Evolutionary conservation across 2,329 filamentous ascomycete species (phyloP).

Genomic region (Paecilomyces variotii): DNA sequence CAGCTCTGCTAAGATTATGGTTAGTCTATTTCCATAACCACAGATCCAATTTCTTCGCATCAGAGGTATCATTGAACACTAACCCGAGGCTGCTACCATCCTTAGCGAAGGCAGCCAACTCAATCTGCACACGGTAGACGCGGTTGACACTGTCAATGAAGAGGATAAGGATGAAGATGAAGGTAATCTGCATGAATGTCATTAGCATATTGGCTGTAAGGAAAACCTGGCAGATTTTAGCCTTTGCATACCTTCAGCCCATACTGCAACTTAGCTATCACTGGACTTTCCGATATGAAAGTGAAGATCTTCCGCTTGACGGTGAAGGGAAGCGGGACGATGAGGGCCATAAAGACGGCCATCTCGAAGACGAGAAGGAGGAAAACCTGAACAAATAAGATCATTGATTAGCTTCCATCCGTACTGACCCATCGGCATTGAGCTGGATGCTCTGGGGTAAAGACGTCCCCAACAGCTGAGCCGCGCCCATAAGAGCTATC

Average conservation of each 20-base stretch:
- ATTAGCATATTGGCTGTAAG: neutral
- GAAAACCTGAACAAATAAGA: conserved; percentile 34
- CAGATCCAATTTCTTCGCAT: conserved; percentile 4
- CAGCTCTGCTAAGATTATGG: conserved; percentile 41
- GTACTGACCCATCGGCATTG: neutral
- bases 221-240: no score
- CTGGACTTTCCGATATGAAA: conserved; percentile 85
- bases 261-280: conserved; percentile 90
- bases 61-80: conserved; percentile 16
- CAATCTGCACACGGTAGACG: conserved; percentile 92
- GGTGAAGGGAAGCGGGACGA: conserved; percentile 78
- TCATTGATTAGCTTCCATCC: conserved; percentile 6
- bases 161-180: conserved; percentile 97
- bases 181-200: conserved; percentile 61
- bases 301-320: conserved; percentile 81
- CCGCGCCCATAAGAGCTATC: neutral
- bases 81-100: conserved; percentile 46
- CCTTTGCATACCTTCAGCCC: conserved; percentile 64
- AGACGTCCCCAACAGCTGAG: neutral
- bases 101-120: conserved; percentile 67
- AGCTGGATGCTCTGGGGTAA: neutral
- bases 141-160: conserved; percentile 96
- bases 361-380: conserved; percentile 44
- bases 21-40: neutral
- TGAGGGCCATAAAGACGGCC: conserved; percentile 42